These are phyloP conservation scores for Vicia sativa DNA, from an alignment of 306 rosid species.

Conservation along the genomic window DNA sequence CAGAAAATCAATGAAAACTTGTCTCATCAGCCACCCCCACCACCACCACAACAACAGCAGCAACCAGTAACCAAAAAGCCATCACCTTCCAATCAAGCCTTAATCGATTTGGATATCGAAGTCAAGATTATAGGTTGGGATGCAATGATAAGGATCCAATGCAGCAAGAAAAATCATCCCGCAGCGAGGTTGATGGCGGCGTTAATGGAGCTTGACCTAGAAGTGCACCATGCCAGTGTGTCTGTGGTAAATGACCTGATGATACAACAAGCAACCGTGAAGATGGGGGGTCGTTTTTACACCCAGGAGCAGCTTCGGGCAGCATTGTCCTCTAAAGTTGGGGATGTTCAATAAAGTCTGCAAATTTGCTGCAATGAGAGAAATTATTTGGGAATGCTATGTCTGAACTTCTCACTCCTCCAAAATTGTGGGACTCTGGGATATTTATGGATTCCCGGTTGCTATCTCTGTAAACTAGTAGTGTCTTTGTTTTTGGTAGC, in stretches of 20 bases:
- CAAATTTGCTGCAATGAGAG: conserved; percentile 2
- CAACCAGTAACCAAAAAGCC: neutral
- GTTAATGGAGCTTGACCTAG: conserved; percentile 83
- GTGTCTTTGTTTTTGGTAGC: conserved; percentile 35
- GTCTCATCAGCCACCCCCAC: conserved; percentile 9
- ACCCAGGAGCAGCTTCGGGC: conserved; percentile 85
- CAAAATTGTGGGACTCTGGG: conserved; percentile 48
- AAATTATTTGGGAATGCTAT: neutral
- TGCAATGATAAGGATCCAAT: conserved; percentile 85
- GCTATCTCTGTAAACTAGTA: conserved; percentile 50
- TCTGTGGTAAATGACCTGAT: conserved; percentile 88
- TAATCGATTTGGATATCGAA: conserved; percentile 70
- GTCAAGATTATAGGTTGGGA: conserved; percentile 97
- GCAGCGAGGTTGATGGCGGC: conserved; percentile 90
- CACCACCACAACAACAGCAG: conserved; percentile 10
- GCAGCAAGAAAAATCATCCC: conserved; percentile 86
- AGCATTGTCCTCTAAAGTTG: conserved; percentile 68
- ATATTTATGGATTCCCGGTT: conserved; percentile 61
- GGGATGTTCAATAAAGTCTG: conserved; percentile 45
- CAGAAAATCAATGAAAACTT: conserved; percentile 39
- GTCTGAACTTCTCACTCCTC: conserved; percentile 4
- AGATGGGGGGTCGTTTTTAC: conserved; percentile 81
- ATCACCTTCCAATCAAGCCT: conserved; percentile 26
- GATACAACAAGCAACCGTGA: conserved; percentile 96
- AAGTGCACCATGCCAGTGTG: conserved; percentile 89